phyloP scores from a whole-genome alignment of 805 yeast genomes.

The Ogataea polymorpha region DNA sequence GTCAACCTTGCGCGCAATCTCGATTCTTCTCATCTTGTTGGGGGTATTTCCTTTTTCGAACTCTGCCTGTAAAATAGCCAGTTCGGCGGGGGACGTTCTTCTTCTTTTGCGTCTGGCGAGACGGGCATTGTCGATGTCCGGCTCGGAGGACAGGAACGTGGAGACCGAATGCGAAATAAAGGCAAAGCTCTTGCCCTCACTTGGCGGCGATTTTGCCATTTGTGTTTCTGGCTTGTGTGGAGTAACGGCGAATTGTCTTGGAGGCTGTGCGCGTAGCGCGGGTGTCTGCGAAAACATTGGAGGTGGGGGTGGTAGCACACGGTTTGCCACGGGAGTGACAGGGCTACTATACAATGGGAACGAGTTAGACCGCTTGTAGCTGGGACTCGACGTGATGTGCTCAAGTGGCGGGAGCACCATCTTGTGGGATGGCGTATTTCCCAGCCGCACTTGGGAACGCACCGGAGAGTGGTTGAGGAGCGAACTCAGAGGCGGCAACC shows the following conservation, averaged over 20 bases:
- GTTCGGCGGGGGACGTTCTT: conserved; percentile 87
- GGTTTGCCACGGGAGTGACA: conserved; percentile 20
- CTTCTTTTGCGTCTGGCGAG: conserved; percentile 92
- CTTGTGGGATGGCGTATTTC: conserved; percentile 17
- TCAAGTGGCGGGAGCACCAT: conserved; percentile 26
- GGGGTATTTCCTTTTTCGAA: conserved; percentile 80
- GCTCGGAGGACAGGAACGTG: conserved; percentile 80
- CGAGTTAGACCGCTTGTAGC: conserved; percentile 23
- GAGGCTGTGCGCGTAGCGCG: conserved; percentile 16
- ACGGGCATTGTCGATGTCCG: conserved; percentile 84
- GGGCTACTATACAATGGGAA: conserved; percentile 15
- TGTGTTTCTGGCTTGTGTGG: conserved; percentile 8
- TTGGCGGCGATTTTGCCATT: conserved; percentile 17
- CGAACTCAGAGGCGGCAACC: conserved; percentile 28
- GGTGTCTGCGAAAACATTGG: conserved; percentile 22
- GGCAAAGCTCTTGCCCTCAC: conserved; percentile 54
- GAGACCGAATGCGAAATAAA: conserved; percentile 92
- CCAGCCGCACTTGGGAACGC: background rate
- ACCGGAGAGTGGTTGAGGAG: conserved; percentile 17
- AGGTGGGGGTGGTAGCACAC: conserved; percentile 23
- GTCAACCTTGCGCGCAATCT: conserved; percentile 74
- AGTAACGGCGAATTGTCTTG: conserved; percentile 8
- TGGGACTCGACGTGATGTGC: conserved; percentile 26
- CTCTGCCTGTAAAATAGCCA: conserved; percentile 75
- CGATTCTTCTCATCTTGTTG: conserved; percentile 66